Evolutionary conservation across 2,329 filamentous ascomycete species (phyloP).

Genomic region (Sclerotinia glacialis): DNA sequence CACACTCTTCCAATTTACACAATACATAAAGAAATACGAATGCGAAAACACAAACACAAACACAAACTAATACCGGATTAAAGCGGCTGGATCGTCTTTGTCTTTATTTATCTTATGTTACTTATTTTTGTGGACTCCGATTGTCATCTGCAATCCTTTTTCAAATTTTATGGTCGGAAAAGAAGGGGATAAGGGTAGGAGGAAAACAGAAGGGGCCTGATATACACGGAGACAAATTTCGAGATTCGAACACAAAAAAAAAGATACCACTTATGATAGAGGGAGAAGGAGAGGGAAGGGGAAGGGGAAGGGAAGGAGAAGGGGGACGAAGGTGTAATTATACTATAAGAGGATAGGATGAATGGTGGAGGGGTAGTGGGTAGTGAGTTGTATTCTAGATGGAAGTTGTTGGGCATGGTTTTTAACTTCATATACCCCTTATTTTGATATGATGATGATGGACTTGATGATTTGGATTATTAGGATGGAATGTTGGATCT

Average conservation of each 20-base stretch:
- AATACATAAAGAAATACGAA: background rate
- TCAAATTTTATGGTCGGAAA: background rate
- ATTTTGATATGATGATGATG: constrained; percentile 8
- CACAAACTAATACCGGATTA: constrained; percentile 7
- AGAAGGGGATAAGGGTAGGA: background rate
- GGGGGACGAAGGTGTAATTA: background rate
- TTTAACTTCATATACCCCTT: constrained; percentile 8
- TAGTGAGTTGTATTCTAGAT: background rate
- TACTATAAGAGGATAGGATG: background rate
- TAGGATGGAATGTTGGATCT: background rate
- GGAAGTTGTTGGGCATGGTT: background rate
- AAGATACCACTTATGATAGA: background rate
- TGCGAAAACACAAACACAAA: constrained; percentile 3
- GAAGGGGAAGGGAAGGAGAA: no score
- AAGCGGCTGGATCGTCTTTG: constrained; percentile 9
- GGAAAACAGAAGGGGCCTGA: background rate
- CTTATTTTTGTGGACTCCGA: background rate
- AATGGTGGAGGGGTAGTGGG: background rate
- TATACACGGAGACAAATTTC: background rate
- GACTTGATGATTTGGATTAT: background rate
- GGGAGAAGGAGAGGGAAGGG: background rate
- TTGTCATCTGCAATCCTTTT: background rate
- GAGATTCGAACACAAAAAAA: constrained; percentile 2
- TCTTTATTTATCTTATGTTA: background rate
- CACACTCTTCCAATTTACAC: background rate